Percentiles rank a stretch among this genome's conserved stretches.
Conservation (phyloP, 371 early-diverging fungal species). For the Lichtheimia ornata region DNA sequence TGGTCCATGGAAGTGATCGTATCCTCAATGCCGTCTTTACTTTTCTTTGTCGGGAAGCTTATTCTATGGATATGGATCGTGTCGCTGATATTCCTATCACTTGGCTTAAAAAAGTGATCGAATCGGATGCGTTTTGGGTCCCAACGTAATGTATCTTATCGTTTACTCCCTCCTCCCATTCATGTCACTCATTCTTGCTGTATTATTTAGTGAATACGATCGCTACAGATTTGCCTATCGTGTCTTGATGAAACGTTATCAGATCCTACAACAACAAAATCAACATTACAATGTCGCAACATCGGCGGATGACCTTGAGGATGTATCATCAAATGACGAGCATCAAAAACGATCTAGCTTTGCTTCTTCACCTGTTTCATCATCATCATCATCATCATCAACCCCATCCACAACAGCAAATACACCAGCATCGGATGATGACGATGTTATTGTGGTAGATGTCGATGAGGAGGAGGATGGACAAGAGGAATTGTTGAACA, state of each 20-base stretch:
- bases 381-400: not conserved
- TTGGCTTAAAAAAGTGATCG: constrained; percentile 61
- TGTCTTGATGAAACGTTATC: constrained; percentile 31
- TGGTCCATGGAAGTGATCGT: constrained; percentile 56
- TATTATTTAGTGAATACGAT: constrained; percentile 51
- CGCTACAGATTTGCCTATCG: constrained; percentile 56
- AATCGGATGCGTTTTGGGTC: constrained; percentile 68
- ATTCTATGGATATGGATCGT: constrained; percentile 27
- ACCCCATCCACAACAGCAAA: constrained; percentile 5
- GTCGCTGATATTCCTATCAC: constrained; percentile 46
- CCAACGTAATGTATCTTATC: constrained; percentile 37
- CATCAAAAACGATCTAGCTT: constrained; percentile 16
- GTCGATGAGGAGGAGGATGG: constrained; percentile 4
- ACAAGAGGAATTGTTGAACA: not conserved
- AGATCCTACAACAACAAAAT: not conserved
- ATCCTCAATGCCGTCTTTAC: constrained; percentile 61
- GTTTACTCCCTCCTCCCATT: too few species aligned
- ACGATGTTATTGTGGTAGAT: not conserved
- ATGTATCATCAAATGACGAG: constrained; percentile 3
- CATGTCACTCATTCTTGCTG: too few species aligned
- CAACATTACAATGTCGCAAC: constrained; percentile 15
- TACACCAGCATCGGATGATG: not conserved
- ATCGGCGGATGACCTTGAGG: constrained; percentile 3
- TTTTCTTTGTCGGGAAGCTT: constrained; percentile 64
- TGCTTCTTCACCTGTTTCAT: constrained; percentile 1